Conservation (phyloP, 2,329 filamentous ascomycete genomes). For the Cladosporium phlei region DNA sequence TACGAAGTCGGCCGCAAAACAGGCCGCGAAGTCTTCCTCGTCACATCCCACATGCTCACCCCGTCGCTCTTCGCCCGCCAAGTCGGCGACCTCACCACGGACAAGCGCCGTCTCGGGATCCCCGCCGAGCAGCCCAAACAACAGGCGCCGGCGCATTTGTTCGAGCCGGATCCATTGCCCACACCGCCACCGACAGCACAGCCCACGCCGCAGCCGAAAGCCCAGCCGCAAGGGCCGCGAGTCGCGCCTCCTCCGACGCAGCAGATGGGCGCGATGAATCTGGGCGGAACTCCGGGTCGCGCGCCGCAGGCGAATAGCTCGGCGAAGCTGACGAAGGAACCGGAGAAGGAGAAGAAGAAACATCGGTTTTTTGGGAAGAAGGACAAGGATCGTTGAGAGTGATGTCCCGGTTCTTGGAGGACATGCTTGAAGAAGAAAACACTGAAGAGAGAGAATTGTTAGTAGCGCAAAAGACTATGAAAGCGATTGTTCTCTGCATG, state of each 20-base stretch:
- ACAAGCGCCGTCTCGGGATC: slow-evolving; percentile 71
- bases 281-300: slow-evolving; percentile 34
- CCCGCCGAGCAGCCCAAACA: slow-evolving; percentile 74
- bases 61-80: slow-evolving; percentile 79
- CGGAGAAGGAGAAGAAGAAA: slow-evolving; percentile 51
- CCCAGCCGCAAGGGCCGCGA: slow-evolving; percentile 18
- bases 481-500: no score
- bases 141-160: slow-evolving; percentile 80
- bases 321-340: slow-evolving; percentile 52
- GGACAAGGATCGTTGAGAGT: slow-evolving; percentile 26
- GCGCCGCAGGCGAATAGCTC: slow-evolving; percentile 25
- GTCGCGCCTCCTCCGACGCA: slow-evolving; percentile 42
- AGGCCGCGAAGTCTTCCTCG: slow-evolving; percentile 78
- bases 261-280: slow-evolving; percentile 53
- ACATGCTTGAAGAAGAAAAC: no score
- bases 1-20: slow-evolving; percentile 75
- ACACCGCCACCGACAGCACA: slow-evolving; percentile 51
- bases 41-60: slow-evolving; percentile 87
- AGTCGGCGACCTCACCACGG: slow-evolving; percentile 70
- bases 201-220: slow-evolving; percentile 34
- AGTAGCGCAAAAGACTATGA: no score
- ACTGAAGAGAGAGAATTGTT: no score
- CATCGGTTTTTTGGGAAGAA: slow-evolving; percentile 47
- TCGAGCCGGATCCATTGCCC: slow-evolving; percentile 63
- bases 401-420: no score